Percentiles rank a stretch among this genome's conserved stretches.
Conservation (phyloP, 2,329 filamentous ascomycete genomes). For the Rhynchosporium graminicola region DNA sequence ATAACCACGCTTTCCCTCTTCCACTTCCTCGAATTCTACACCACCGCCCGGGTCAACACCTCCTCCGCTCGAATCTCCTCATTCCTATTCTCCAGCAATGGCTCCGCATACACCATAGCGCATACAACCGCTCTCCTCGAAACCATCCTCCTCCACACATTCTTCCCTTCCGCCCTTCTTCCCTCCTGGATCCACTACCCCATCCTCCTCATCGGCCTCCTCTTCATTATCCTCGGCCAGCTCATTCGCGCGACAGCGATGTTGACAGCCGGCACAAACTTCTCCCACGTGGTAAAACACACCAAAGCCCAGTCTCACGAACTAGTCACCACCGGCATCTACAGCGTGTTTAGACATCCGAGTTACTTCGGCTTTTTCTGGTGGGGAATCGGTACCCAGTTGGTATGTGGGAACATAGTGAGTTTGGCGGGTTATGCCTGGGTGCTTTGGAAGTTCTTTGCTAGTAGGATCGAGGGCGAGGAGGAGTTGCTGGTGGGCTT, state of each 20-base stretch:
- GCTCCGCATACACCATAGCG: slow-evolving; percentile 79
- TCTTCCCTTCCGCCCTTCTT: slow-evolving; percentile 49
- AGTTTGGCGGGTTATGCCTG: slow-evolving; percentile 73
- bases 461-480: slow-evolving; percentile 71
- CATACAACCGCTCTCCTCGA: slow-evolving; percentile 76
- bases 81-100: slow-evolving; percentile 85
- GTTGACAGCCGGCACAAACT: slow-evolving; percentile 84
- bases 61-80: slow-evolving; percentile 68
- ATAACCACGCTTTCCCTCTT: slow-evolving; percentile 70
- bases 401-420: slow-evolving; percentile 81
- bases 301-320: slow-evolving; percentile 67
- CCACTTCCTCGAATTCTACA: slow-evolving; percentile 96
- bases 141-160: slow-evolving; percentile 60
- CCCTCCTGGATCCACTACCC: slow-evolving; percentile 40
- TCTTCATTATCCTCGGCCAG: slow-evolving; percentile 71
- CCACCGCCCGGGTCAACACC: slow-evolving; percentile 82
- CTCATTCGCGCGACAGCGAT: slow-evolving; percentile 78
- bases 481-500: slow-evolving; percentile 77
- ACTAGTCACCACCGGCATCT: slow-evolving; percentile 83
- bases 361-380: slow-evolving; percentile 98
- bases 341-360: slow-evolving; percentile 76
- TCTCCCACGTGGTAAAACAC: slow-evolving; percentile 84
- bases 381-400: slow-evolving; percentile 94
- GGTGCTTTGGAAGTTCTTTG: slow-evolving; percentile 87
- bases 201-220: slow-evolving; percentile 57